Evolutionary conservation across 768 basidiomycete species (phyloP).

Genomic region (Neoboletus magnificus): DNA sequence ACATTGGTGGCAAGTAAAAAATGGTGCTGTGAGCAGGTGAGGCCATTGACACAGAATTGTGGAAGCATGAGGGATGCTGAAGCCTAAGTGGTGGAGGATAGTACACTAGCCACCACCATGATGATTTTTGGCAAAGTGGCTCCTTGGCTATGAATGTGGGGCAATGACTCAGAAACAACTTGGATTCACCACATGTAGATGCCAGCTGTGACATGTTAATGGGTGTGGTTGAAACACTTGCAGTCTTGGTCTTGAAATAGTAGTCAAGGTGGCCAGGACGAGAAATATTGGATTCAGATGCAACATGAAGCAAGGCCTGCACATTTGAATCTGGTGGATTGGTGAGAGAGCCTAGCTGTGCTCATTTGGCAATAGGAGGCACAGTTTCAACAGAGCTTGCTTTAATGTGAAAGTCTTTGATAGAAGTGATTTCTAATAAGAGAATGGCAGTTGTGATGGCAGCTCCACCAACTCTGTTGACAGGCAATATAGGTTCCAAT

Average conservation of each 20-base stretch:
- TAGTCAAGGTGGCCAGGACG: neutral
- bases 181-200: too few relatives aligned
- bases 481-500: neutral
- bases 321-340: neutral
- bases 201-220: too few relatives aligned
- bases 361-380: neutral
- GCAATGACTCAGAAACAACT: too few relatives aligned
- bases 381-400: neutral
- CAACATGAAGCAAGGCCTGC: neutral
- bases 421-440: neutral
- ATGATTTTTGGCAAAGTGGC: too few relatives aligned
- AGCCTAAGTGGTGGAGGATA: too few relatives aligned
- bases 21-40: too few relatives aligned
- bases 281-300: neutral
- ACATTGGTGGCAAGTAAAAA: too few relatives aligned
- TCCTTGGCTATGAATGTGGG: too few relatives aligned
- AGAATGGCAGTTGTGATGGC: neutral
- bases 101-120: too few relatives aligned
- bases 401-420: neutral
- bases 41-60: neutral
- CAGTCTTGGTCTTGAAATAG: neutral
- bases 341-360: neutral
- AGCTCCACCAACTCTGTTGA: neutral
- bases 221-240: neutral
- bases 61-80: neutral